Conservation (phyloP, 257 asterid genomes). For the Lycium ferocissimum region DNA sequence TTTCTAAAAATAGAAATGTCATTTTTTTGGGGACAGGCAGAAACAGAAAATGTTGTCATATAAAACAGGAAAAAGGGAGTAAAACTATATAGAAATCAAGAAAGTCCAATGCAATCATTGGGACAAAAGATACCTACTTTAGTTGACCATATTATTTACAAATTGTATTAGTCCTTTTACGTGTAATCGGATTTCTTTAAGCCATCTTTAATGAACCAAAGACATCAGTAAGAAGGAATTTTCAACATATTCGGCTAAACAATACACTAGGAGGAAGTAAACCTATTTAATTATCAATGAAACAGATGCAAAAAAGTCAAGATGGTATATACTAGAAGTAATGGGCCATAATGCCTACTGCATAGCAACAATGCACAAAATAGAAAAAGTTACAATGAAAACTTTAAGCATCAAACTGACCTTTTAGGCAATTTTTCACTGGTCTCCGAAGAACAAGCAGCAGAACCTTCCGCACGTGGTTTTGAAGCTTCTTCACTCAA, state of each 20-base stretch:
- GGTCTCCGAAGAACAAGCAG: constrained; percentile 60
- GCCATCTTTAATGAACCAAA: background rate
- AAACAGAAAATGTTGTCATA: background rate
- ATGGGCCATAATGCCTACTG: background rate
- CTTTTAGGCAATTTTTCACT: constrained; percentile 48
- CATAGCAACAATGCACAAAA: background rate
- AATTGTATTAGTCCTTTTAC: background rate
- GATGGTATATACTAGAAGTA: background rate
- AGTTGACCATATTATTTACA: background rate
- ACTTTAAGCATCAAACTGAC: constrained; percentile 40
- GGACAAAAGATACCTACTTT: background rate
- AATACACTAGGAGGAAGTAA: constrained; percentile 1
- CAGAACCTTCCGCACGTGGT: constrained; percentile 54
- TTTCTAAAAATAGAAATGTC: background rate
- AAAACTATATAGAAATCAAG: background rate
- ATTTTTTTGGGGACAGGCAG: background rate
- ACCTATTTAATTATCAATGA: background rate
- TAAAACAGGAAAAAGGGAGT: background rate
- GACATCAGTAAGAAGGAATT: background rate
- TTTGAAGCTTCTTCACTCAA: constrained; percentile 60
- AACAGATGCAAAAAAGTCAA: background rate
- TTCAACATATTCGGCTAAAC: background rate
- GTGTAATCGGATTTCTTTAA: background rate
- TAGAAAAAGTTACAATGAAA: background rate
- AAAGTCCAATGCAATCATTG: background rate